Conservation (phyloP, 2,329 filamentous ascomycete species). For the Aschersonia sp. region DNA sequence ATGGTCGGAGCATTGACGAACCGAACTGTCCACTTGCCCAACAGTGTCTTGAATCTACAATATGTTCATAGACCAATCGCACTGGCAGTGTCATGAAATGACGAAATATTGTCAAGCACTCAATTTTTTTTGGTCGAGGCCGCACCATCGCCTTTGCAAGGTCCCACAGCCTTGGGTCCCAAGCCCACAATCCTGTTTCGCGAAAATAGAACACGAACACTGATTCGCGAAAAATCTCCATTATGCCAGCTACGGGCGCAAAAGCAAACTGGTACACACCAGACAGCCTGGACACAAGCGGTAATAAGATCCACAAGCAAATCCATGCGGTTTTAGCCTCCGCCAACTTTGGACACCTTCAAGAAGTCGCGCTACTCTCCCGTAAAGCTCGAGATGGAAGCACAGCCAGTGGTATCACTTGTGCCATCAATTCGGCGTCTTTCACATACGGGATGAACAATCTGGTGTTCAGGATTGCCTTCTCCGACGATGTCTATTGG, state of each 20-base stretch:
- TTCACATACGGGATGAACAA: slow-evolving; percentile 8
- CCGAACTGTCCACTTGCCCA: too few relatives aligned
- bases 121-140: too few relatives aligned
- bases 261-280: slow-evolving; percentile 1
- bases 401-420: neutral
- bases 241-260: neutral
- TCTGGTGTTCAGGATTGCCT: slow-evolving; percentile 3
- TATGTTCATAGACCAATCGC: too few relatives aligned
- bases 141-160: too few relatives aligned
- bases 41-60: too few relatives aligned
- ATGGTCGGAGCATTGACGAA: too few relatives aligned
- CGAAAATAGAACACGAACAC: neutral
- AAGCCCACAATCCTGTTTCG: neutral
- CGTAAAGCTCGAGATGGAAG: slow-evolving; percentile 2
- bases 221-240: neutral
- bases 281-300: neutral
- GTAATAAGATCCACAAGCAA: slow-evolving; percentile 2
- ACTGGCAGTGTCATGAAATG: too few relatives aligned
- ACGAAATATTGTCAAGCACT: too few relatives aligned
- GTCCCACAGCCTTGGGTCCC: too few relatives aligned
- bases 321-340: slow-evolving; percentile 1
- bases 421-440: neutral
- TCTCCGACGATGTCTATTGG: slow-evolving; percentile 3
- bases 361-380: slow-evolving; percentile 1
- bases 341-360: slow-evolving; percentile 3